Base-by-base conservation (phyloP, 768 basidiomycete genomes). In the Krasilnikovozyma curviuscula region DNA sequence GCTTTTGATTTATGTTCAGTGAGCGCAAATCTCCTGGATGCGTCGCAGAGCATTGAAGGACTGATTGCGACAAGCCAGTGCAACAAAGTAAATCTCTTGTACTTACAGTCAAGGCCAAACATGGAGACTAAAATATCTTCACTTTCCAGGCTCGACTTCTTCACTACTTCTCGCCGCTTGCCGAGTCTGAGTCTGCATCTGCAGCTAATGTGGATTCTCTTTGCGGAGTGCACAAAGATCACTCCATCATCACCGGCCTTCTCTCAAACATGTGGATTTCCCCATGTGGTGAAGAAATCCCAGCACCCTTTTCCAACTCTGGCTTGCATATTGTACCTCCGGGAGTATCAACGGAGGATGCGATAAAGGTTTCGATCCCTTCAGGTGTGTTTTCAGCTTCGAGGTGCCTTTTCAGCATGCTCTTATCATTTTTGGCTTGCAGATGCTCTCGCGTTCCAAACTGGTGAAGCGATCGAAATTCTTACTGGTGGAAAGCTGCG, bases 291-390 rank as follows among this genome's bases (percentile, higher is more conserved):
- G n/a, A n/a, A 7, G 59, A 71, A 2, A 71, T 88, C 14, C 64
- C 74, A 6, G 68, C 79, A 2, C 86, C 88, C 7, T 80, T 79
- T 0, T 68, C 78, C 0, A 65, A 72, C 2, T 83, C 88, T 3
- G 93, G 93, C 0, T 71, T 98, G 14, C 93, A 88, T 66, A 93
- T 98, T 56, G 77, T 77, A 39, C 85, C 82, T 19, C 75, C 89
- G 29, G 78, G 79, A 3, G 79, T 81, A 23, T 21, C 45, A 0
- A 40, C 29, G 10, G 32, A 8, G 2, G 68, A 75, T 21, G 63
- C 89, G 24, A 76, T 75, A 13, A 88, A 84, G 62, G 84, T 91
- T 16, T 71, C 76, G 1, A 93, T 98, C 54, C 91, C 93, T 4
- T 59, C 67, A 16, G 75, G n/a, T n/a, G n/a, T n/a, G n/a, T n/a